phyloP scores from a whole-genome alignment of 2,329 filamentous ascomycete genomes.

The Aspergillus sojae region DNA sequence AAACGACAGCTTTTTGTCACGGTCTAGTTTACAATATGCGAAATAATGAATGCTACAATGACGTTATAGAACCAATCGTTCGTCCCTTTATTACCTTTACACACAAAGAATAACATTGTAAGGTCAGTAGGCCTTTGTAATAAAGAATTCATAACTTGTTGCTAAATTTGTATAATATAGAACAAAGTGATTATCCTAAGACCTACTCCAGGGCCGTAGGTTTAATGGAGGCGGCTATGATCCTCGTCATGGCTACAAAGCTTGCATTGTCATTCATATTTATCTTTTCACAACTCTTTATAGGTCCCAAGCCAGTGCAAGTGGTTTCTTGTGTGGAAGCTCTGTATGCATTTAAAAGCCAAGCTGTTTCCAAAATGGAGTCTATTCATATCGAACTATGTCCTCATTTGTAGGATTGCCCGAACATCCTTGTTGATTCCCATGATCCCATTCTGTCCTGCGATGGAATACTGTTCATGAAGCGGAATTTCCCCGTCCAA shows the following conservation, averaged over 20 bases:
- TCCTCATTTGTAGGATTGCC: not conserved
- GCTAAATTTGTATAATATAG: no score
- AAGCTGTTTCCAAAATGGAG: not conserved
- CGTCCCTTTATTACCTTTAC: not conserved
- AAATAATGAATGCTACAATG: not conserved
- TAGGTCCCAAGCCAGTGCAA: not conserved
- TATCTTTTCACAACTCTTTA: not conserved
- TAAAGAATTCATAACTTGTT: rapidly evolving
- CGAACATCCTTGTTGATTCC: not conserved
- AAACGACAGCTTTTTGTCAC: not conserved
- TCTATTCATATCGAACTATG: not conserved
- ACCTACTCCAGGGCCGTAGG: no score
- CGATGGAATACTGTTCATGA: not conserved
- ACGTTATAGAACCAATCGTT: not conserved
- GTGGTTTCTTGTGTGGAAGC: not conserved
- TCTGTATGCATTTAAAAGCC: not conserved
- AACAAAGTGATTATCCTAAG: not conserved
- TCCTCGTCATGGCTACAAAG: not conserved
- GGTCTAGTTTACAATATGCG: not conserved
- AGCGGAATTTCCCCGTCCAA: not conserved
- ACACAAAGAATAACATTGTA: not conserved
- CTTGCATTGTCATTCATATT: not conserved
- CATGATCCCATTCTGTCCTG: not conserved
- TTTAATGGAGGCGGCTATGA: no score
- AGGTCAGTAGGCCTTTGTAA: not conserved